phyloP scores from a whole-genome alignment of 345 rosid genomes.

The Raphanus raphanistrum region DNA sequence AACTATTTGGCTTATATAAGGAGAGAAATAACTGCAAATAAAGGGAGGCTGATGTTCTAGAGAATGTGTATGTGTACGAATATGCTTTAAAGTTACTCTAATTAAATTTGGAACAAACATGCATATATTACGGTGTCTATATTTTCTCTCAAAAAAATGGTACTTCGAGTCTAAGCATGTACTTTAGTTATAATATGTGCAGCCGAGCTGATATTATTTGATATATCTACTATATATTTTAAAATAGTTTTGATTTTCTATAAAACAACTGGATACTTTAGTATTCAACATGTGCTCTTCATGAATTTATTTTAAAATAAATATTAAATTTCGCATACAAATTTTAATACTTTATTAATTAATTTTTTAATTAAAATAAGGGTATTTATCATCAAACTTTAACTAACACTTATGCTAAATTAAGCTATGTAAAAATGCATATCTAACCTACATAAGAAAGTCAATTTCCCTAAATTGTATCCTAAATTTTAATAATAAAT shows the following conservation, averaged over 20 bases:
- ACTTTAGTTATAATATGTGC: constrained; percentile 25
- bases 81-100: constrained; percentile 76
- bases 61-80: constrained; percentile 26
- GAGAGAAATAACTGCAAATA: neutral
- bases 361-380: neutral
- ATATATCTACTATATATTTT: neutral
- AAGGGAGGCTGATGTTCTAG: constrained; percentile 10
- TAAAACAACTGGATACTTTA: neutral
- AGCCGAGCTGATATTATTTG: constrained; percentile 9
- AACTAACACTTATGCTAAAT: neutral
- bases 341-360: neutral
- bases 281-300: neutral
- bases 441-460: no score
- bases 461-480: no score
- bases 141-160: neutral
- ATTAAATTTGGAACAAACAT: constrained; percentile 47
- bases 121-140: constrained; percentile 39
- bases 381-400: neutral
- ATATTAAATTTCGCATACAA: neutral
- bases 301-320: neutral
- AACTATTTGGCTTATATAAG: constrained; percentile 34
- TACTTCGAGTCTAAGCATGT: constrained; percentile 39
- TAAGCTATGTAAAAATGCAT: neutral
- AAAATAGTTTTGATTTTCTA: neutral
- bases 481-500: no score